Evolutionary conservation across 1,284 basidiomycete species (phyloP), one percentile per base, ranked within the genome.

Genomic region (Marasmius tenuissimus): DNA sequence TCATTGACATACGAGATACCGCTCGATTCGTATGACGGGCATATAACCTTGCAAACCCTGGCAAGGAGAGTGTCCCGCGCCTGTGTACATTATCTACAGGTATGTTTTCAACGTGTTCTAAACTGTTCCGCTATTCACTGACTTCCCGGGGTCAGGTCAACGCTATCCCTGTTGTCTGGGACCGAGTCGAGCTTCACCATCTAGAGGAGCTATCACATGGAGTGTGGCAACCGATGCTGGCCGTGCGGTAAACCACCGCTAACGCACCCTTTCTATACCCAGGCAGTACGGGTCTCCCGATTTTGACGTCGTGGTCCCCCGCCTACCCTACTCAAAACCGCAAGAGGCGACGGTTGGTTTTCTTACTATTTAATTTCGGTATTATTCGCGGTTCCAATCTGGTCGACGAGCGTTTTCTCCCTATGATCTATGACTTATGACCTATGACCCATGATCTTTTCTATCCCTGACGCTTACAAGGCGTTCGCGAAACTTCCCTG

Each of bases 1-100:
- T 82, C 89, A 6, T 81, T 91, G 71, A 90, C 86, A 51, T 92
- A 91, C 67, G 86, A 90, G 69, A 86, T 92, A 47, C 90, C 89
- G 0, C 75, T 92, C 45, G 88, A 90, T 65, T 81, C 80, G 10
- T 87, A 87, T 68, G 82, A 85, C 61, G 85, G 87, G 18, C 83
- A 82, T 58, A 81, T 88, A 37, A 83, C 86, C 66, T 75, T 91
- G 37, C 81, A 85, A 71, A 89, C 88, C 7, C 81, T 92, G 49
- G 85, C 85, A 49, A 81, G 89, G 66, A 80, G 89, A 59, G 83
- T 89, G 55, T 84, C 85, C 20, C 81, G 89, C 66, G 88, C 88
- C 55, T 87, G 87, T 70, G 80, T 87, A 58, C 89, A 92, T 71
- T 92, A 89, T 72, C 78, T 92, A 62, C 85, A 90, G 81, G 89